Conservation (phyloP, 2,329 filamentous ascomycete genomes). For the Zymoseptoria tritici region DNA sequence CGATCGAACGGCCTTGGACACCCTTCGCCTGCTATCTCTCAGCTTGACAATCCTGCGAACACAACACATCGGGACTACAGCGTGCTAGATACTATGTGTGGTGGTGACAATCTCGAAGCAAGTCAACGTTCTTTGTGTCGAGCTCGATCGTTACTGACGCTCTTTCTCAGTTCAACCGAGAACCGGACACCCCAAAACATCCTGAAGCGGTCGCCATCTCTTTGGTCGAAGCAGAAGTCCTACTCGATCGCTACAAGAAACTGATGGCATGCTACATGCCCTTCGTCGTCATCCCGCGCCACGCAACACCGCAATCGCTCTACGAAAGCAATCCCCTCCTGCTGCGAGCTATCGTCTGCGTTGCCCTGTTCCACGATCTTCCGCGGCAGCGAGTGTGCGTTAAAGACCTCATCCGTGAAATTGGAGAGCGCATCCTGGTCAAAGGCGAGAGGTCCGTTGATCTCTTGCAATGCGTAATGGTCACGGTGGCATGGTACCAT, state of each 20-base stretch:
- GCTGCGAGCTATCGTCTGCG: constrained; percentile 24
- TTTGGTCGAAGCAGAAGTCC: constrained; percentile 20
- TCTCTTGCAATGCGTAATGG: constrained; percentile 22
- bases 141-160: not conserved
- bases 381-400: constrained; percentile 21
- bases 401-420: constrained; percentile 23
- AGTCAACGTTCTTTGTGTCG: not conserved
- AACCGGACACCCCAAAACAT: not conserved
- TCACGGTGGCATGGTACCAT: constrained; percentile 18
- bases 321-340: constrained; percentile 22
- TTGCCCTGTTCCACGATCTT: constrained; percentile 24
- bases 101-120: not conserved
- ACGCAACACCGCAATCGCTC: constrained; percentile 17
- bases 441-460: constrained; percentile 26
- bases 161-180: not conserved
- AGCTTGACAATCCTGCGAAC: not conserved
- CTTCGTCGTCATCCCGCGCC: constrained; percentile 20
- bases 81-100: not conserved
- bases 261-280: constrained; percentile 22
- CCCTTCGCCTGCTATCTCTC: not conserved
- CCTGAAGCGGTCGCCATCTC: constrained; percentile 9
- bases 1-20: not conserved
- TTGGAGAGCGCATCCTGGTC: constrained; percentile 24
- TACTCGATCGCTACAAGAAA: constrained; percentile 22
- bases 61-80: not conserved